Base-by-base conservation (phyloP, 169 alveolate genomes). In the Plasmodium fragile region DNA sequence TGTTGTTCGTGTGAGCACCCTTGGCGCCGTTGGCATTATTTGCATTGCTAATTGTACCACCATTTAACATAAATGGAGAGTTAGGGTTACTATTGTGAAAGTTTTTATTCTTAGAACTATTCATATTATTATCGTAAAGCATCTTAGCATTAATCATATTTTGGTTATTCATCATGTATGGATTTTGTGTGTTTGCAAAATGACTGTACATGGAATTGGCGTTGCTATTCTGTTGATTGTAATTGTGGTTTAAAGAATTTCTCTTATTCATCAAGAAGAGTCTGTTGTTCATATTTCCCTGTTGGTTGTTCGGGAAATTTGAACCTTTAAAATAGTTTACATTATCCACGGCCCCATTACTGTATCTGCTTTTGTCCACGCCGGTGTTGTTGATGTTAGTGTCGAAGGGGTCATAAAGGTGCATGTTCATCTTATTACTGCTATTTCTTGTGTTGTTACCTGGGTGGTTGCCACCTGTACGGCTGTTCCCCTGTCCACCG, bases 341-440 rank as follows among this genome's bases (percentile, higher is more conserved):
- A 49, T 78, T 78, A 34, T 89, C 81, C 32, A 34, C 2, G 0
- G 69, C 36, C 32, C 45, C 81, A 6, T 53, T 65, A 52, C 32
- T 81, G 78, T 82, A 82, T 82, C 80, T 39, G 81, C 43, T 77
- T 28, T 87, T 52, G 32, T 78, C 83, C 43, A 45, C 71, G 11
- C 49, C 65, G 45, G 6, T 55, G 30, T n/a, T 87, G 39, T n/a
- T 87, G 39, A 41, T 65, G 55, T 41, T 89, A 78, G 16, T 73
- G 11, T 89, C 89, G 71, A 89, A 89, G 18, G 94, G 94, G n/a
- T 77, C 94, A 30, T 78, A 89, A 10, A 80, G 28, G 41, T 78
- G 78, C 82, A 89, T 41, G 65, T 73, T 71, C 16, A 90, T 65
- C 52, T 78, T 80, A 34, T 72, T 89, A 77, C 71, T 59, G 53